Evolutionary conservation across 805 yeast genomes (phyloP).

Genomic region (Cyberlindnera japonica): DNA sequence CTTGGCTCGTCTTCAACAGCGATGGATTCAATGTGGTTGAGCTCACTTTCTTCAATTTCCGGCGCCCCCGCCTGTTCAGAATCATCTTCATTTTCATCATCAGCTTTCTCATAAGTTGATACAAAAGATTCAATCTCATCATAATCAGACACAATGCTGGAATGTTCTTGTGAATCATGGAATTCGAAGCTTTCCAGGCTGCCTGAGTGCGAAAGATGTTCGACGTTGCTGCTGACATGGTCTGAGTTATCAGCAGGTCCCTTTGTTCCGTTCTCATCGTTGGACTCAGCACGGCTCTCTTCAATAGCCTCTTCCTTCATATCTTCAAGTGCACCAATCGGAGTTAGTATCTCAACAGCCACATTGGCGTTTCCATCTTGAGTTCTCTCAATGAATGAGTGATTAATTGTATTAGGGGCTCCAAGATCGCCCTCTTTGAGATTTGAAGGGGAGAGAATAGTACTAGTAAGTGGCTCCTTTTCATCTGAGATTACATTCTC

Average conservation of each 20-base stretch:
- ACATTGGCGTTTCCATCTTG: no score
- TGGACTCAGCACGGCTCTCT: neutral
- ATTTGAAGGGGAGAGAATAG: neutral
- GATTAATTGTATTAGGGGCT: neutral
- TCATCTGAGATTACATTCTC: neutral
- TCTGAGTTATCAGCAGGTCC: neutral
- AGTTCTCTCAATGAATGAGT: neutral
- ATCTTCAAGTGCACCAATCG: neutral
- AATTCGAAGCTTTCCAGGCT: slow-evolving; percentile 2
- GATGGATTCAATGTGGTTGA: slow-evolving; percentile 12
- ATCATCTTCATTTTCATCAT: slow-evolving; percentile 3
- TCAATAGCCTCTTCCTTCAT: neutral
- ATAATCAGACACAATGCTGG: slow-evolving; percentile 3
- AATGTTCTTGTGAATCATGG: slow-evolving; percentile 6
- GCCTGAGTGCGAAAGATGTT: neutral
- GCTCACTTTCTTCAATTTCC: slow-evolving; percentile 6
- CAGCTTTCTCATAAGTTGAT: slow-evolving; percentile 24
- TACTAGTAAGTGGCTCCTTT: neutral
- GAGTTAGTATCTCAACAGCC: no score
- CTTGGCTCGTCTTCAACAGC: slow-evolving; percentile 20
- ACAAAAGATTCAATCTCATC: slow-evolving; percentile 29
- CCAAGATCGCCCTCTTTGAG: neutral
- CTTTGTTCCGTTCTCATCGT: neutral
- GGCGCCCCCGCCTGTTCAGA: slow-evolving; percentile 11
- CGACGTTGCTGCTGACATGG: neutral